phyloP scores from a whole-genome alignment of 352 stramenopile species.

The Pythium biforme region DNA sequence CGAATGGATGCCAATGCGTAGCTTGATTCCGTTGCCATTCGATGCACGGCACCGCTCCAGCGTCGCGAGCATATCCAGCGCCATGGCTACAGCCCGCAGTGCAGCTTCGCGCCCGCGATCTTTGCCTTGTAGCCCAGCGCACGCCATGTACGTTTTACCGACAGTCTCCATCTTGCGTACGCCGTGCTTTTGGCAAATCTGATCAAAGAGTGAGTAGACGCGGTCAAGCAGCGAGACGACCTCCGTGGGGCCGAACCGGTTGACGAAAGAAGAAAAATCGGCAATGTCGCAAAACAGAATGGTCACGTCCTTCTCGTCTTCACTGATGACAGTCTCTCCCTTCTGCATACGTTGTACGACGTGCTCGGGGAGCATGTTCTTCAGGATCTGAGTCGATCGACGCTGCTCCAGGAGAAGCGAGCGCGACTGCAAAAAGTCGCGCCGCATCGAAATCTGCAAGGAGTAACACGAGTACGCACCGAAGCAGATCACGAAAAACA shows the following conservation, averaged over 20 bases:
- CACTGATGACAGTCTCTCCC: constrained; percentile 76
- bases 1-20: constrained; percentile 91
- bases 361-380: constrained; percentile 85
- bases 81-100: constrained; percentile 72
- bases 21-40: constrained; percentile 83
- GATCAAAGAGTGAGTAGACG: constrained; percentile 92
- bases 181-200: constrained; percentile 88
- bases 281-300: constrained; percentile 87
- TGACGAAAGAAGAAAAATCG: constrained; percentile 80
- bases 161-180: constrained; percentile 94
- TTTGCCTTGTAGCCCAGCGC: constrained; percentile 81
- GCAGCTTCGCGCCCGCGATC: constrained; percentile 70
- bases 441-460: constrained; percentile 79
- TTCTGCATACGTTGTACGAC: constrained; percentile 85
- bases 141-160: constrained; percentile 91
- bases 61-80: constrained; percentile 69
- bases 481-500: constrained; percentile 75
- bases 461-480: constrained; percentile 78
- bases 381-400: constrained; percentile 78
- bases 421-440: constrained; percentile 79
- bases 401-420: constrained; percentile 78
- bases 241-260: constrained; percentile 68
- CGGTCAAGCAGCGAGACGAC: constrained; percentile 87
- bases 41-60: constrained; percentile 71
- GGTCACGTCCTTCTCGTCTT: constrained; percentile 87